Evolutionary conservation across 1,139 yeast species (phyloP).

Genomic region (Kodamaea plutei): DNA sequence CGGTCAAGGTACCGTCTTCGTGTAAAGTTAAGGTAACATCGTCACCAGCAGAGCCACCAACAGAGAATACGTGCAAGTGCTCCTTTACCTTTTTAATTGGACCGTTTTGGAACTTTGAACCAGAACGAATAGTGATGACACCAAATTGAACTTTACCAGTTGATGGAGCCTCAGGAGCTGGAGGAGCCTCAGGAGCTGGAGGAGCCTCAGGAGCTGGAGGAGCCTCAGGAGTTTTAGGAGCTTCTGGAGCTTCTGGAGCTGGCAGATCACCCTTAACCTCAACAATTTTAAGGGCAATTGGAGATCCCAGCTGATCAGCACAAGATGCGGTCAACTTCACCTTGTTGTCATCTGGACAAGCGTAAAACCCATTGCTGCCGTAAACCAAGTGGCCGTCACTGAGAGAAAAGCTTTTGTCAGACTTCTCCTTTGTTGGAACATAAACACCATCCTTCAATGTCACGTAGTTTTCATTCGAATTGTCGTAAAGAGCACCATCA

Average conservation of each 20-base stretch:
- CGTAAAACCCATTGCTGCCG: conserved; percentile 7
- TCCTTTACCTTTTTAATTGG: conserved; percentile 23
- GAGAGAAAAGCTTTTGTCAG: conserved; percentile 7
- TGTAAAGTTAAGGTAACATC: conserved; percentile 20
- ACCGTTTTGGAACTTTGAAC: conserved; percentile 17
- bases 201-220: conserved; percentile 1
- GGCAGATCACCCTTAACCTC: conserved; percentile 3
- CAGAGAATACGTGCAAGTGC: conserved; percentile 27
- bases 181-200: conserved; percentile 2
- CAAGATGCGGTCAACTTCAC: conserved; percentile 8
- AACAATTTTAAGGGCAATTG: conserved; percentile 4
- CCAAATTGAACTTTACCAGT: conserved; percentile 11
- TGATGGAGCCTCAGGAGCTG: conserved; percentile 3
- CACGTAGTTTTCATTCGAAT: conserved; percentile 9
- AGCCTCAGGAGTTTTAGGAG: too few species aligned
- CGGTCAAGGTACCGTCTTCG: conserved; percentile 22
- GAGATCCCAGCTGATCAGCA: conserved; percentile 1
- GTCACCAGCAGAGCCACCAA: conserved; percentile 22
- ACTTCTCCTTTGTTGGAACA: conserved; percentile 1
- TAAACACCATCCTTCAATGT: conserved; percentile 4
- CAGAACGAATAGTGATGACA: conserved; percentile 18
- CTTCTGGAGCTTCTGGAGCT: too few species aligned
- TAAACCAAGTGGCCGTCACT: conserved; percentile 9
- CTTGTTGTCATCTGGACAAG: conserved; percentile 5
- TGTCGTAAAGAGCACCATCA: conserved; percentile 19